Conservation (phyloP, 805 yeast genomes). For the Candida chauliodis region DNA sequence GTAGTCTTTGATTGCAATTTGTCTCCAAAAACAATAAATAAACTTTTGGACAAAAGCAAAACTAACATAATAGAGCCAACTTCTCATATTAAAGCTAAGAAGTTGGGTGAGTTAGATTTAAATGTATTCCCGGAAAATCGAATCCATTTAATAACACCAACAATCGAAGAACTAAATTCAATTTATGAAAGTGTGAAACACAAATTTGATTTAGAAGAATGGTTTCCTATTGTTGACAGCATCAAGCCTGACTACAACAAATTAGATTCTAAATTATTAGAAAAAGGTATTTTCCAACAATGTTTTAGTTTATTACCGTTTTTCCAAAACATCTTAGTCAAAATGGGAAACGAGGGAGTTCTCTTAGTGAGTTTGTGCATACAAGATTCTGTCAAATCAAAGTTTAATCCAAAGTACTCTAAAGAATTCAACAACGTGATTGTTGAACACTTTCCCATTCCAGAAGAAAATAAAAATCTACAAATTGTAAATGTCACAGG, state of each 20-base stretch:
- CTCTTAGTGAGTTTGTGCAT: conserved; percentile 35
- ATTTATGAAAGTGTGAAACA: conserved; percentile 49
- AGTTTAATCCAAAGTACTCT: conserved; percentile 19
- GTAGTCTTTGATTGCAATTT: conserved; percentile 71
- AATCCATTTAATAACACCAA: conserved; percentile 61
- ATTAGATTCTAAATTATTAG: conserved; percentile 34
- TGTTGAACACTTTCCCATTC: conserved; percentile 58
- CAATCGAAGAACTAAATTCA: conserved; percentile 54
- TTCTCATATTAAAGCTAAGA: conserved; percentile 57
- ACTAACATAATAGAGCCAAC: conserved; percentile 71
- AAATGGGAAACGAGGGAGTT: conserved; percentile 67
- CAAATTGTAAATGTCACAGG: conserved; percentile 71
- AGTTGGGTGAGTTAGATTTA: conserved; percentile 39
- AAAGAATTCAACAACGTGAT: conserved; percentile 45
- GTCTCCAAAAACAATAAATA: conserved; percentile 37
- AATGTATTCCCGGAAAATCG: conserved; percentile 46
- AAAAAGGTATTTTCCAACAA: conserved; percentile 57
- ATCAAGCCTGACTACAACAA: conserved; percentile 38
- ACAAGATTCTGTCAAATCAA: conserved; percentile 31
- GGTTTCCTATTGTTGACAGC: conserved; percentile 73
- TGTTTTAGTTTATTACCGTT: conserved; percentile 72
- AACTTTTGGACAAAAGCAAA: conserved; percentile 24
- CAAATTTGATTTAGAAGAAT: conserved; percentile 46
- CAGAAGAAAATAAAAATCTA: conserved; percentile 24
- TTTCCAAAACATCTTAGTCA: conserved; percentile 61